Evolutionary conservation across 306 rosid species (phyloP).

Genomic region (Mucuna pruriens): DNA sequence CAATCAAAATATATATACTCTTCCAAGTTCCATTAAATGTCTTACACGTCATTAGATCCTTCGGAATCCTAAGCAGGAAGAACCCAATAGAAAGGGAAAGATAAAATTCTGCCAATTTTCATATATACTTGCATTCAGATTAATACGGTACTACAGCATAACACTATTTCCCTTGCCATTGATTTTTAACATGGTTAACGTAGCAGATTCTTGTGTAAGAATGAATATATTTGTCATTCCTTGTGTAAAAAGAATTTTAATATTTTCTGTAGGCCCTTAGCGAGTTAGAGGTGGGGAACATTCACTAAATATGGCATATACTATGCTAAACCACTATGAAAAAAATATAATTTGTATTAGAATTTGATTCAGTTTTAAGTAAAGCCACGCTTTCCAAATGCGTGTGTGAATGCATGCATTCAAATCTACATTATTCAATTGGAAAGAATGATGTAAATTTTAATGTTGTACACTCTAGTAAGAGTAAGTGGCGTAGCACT

Average conservation of each 20-base stretch:
- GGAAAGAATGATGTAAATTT: neutral
- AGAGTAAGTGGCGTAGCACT: neutral
- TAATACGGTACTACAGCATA: neutral
- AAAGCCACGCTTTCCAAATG: neutral
- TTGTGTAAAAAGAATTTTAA: neutral
- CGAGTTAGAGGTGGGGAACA: neutral
- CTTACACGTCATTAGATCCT: neutral
- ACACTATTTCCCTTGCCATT: neutral
- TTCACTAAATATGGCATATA: neutral
- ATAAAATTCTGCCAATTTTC: neutral
- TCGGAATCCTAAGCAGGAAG: neutral
- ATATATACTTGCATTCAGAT: neutral
- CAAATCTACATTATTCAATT: neutral
- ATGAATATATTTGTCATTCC: neutral
- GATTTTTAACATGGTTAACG: neutral
- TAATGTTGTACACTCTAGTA: neutral
- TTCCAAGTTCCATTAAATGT: neutral
- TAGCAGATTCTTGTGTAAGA: neutral
- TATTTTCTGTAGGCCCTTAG: neutral
- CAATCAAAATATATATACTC: neutral
- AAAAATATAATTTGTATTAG: neutral
- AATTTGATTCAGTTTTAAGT: neutral
- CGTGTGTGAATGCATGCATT: neutral
- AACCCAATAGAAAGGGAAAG: neutral
- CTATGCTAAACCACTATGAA: neutral